Percentiles rank a stretch among this genome's conserved stretches.
phyloP scores from a whole-genome alignment of 1,139 yeast species.

The Suhomyces bokatorum region DNA sequence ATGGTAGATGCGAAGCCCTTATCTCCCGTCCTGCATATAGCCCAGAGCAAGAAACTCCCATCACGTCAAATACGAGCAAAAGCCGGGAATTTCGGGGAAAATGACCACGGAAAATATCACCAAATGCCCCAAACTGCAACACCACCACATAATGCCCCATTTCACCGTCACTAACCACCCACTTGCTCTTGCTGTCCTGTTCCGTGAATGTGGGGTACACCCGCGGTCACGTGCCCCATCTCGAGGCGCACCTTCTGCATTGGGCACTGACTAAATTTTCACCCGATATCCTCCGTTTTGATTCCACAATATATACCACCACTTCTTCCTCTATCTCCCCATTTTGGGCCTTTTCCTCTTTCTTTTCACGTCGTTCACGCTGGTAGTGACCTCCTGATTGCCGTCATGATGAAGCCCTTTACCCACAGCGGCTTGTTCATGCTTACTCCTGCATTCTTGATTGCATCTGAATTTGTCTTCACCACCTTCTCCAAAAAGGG shows the following conservation, averaged over 20 bases:
- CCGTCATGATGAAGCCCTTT: constrained; percentile 16
- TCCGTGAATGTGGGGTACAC: not conserved
- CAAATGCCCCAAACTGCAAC: too few relatives aligned
- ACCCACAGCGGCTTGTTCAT: constrained; percentile 20
- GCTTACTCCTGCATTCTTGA: constrained; percentile 22
- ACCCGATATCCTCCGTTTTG: constrained; percentile 1
- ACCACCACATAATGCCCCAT: too few relatives aligned
- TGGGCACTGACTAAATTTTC: constrained; percentile 3
- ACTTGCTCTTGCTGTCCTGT: too few relatives aligned
- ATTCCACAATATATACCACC: not conserved
- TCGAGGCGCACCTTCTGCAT: constrained; percentile 1
- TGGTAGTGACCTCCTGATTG: constrained; percentile 3
- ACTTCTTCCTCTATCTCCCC: not conserved
- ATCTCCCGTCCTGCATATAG: too few relatives aligned
- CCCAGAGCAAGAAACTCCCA: too few relatives aligned
- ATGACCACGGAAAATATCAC: too few relatives aligned
- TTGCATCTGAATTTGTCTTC: constrained; percentile 21
- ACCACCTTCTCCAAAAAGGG: constrained; percentile 19
- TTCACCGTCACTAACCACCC: too few relatives aligned
- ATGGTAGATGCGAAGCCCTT: too few relatives aligned
- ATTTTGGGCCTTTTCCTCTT: not conserved
- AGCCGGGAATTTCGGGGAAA: too few relatives aligned
- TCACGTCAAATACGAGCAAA: too few relatives aligned
- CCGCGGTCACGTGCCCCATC: not conserved
- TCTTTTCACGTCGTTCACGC: constrained; percentile 2